These are phyloP conservation scores for Globisporangium polare DNA, from an alignment of 352 stramenopile genomes.

Conservation along the genomic window DNA sequence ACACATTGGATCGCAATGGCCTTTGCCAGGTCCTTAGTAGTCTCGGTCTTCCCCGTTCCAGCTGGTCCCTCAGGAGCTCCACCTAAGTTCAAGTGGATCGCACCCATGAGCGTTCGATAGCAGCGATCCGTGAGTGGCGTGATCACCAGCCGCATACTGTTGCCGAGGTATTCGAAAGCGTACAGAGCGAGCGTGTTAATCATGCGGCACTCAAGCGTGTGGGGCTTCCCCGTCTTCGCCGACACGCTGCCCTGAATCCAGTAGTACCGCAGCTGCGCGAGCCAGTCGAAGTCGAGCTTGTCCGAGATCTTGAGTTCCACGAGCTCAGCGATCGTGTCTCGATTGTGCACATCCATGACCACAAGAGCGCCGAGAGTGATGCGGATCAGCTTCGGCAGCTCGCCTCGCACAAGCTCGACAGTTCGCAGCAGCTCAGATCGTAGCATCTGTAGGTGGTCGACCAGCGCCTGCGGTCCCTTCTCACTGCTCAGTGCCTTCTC, in stretches of 20 bases:
- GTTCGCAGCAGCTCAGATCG: conserved; percentile 81
- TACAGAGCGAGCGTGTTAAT: conserved; percentile 92
- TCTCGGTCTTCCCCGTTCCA: conserved; percentile 92
- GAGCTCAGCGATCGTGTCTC: conserved; percentile 91
- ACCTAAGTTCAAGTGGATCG: conserved; percentile 89
- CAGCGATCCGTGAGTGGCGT: conserved; percentile 90
- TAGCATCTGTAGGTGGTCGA: conserved; percentile 62
- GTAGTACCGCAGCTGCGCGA: conserved; percentile 92
- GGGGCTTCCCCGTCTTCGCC: conserved; percentile 85
- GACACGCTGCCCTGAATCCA: conserved; percentile 82
- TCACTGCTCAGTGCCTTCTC: conserved; percentile 56
- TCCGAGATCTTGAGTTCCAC: conserved; percentile 72
- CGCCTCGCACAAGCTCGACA: conserved; percentile 89
- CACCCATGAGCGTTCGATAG: conserved; percentile 90
- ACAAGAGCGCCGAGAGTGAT: conserved; percentile 90
- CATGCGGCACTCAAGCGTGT: conserved; percentile 86
- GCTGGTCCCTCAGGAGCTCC: conserved; percentile 88
- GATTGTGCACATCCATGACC: conserved; percentile 95
- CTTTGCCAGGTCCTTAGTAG: conserved; percentile 90
- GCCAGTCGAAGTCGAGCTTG: conserved; percentile 92
- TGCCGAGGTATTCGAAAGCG: conserved; percentile 92
- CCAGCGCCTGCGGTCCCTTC: conserved; percentile 39
- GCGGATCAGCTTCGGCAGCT: conserved; percentile 91
- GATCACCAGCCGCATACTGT: conserved; percentile 91
- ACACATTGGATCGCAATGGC: conserved; percentile 92